Percentiles rank a stretch among this genome's conserved stretches.
Conservation (phyloP, 306 rosid genomes). For the Dalbergia cultrata region DNA sequence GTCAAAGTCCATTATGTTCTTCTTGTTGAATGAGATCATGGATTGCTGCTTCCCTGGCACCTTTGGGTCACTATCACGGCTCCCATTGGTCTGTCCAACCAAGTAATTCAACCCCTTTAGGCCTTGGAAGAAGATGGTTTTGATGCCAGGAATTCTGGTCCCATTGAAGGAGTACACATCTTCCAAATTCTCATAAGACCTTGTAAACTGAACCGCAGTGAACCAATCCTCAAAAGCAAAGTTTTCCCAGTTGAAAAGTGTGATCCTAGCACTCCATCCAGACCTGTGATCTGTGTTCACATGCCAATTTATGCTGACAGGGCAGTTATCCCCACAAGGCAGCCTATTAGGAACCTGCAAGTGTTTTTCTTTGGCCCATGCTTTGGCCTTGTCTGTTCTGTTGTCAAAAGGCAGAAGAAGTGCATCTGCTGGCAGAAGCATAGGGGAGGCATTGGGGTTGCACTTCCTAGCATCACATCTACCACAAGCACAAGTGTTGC, state of each 20-base stretch:
- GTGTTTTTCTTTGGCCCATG: conserved; percentile 80
- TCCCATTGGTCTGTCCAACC: conserved; percentile 66
- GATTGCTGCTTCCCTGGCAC: conserved; percentile 95
- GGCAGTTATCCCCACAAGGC: conserved; percentile 85
- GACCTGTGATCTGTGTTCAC: conserved; percentile 60
- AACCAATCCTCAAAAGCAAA: conserved; percentile 75
- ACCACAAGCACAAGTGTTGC: conserved; percentile 90
- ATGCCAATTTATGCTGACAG: conserved; percentile 90
- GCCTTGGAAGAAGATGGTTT: conserved; percentile 75
- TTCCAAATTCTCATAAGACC: conserved; percentile 57
- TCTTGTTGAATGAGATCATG: conserved; percentile 72
- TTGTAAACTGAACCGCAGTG: conserved; percentile 61
- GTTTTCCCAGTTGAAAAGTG: conserved; percentile 79
- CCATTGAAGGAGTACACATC: conserved; percentile 83
- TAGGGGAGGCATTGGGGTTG: conserved; percentile 38
- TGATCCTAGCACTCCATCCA: conserved; percentile 90
- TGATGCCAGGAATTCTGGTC: conserved; percentile 57
- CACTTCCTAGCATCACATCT: conserved; percentile 67
- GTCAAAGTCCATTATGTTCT: conserved; percentile 47
- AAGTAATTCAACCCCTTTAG: conserved; percentile 67
- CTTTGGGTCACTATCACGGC: conserved; percentile 46
- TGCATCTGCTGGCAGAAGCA: conserved; percentile 75
- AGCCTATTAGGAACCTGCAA: conserved; percentile 48
- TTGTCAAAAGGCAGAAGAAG: conserved; percentile 78
- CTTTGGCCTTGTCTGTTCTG: conserved; percentile 65